Evolutionary conservation across 345 rosid species (phyloP).

Genomic region (Melastoma malabathricum): DNA sequence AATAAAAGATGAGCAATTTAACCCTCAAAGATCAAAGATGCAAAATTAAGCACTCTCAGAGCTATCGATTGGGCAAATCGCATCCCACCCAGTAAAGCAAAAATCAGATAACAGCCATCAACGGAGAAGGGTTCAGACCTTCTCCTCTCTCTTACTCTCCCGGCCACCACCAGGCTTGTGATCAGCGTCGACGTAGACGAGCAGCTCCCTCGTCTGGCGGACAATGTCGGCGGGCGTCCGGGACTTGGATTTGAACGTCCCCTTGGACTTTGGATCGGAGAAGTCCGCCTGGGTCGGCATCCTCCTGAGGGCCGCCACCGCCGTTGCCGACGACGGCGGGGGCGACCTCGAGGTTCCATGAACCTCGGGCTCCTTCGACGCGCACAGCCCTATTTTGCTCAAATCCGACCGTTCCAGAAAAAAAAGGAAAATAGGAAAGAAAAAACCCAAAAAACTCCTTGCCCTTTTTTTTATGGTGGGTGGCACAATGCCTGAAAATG

Average conservation of each 20-base stretch:
- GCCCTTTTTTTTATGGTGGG: background rate
- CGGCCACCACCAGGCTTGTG: constrained; percentile 16
- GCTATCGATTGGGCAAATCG: too few species aligned
- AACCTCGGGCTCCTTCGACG: constrained; percentile 7
- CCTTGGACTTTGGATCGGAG: constrained; percentile 46
- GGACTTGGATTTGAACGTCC: constrained; percentile 76
- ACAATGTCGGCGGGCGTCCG: constrained; percentile 78
- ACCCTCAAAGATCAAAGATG: too few species aligned
- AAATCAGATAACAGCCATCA: too few species aligned
- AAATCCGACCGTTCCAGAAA: constrained; percentile 1
- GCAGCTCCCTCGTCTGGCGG: constrained; percentile 84
- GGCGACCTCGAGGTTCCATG: constrained; percentile 7
- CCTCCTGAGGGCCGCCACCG: background rate
- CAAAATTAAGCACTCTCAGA: too few species aligned
- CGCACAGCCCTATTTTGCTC: constrained; percentile 7
- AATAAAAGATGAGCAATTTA: too few species aligned
- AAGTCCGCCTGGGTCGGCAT: background rate
- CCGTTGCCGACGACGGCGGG: background rate
- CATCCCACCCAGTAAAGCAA: too few species aligned
- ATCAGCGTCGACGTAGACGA: constrained; percentile 30
- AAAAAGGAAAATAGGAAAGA: background rate
- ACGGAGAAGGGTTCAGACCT: constrained; percentile 17
- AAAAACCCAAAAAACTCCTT: background rate
- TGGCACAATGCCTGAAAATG: background rate
- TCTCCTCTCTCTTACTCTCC: constrained; percentile 58